Base-by-base conservation (phyloP, 306 rosid species). In the Inga laurina region DNA sequence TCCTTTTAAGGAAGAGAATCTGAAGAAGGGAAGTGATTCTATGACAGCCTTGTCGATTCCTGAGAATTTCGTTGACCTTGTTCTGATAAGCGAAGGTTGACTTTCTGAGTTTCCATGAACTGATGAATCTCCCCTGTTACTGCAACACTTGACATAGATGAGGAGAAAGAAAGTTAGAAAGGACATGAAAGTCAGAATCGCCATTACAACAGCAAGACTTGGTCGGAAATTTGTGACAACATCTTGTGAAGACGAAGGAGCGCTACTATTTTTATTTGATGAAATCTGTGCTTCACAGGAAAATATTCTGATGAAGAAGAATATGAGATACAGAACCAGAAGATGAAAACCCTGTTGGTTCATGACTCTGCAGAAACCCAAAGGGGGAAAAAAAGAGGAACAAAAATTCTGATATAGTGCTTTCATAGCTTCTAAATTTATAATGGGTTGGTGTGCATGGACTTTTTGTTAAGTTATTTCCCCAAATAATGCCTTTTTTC, bases 11-110 rank as follows among this genome's bases (percentile, higher is more conserved):
- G 95, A 86, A 48, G 98, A 94, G 81, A 97, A 97, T 88, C 90
- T 86, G 67, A 97, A 97, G 87, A 89, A 94, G n/a, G 99, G 99
- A 43, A 97, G 97, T 54, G 99, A 92, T 77, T 97, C 98, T n/a
- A 97, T 87, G 34, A 85, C 91, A 22, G 92, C 87, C 86, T 92
- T 97, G 56, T 94, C 97, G 32, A 97, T 87, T 18, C 99, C 99
- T 0, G 97, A 96, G 72, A 88, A 88, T 52, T 95, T 86, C 21
- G 94, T 86, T 22, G 94, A 86, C 82, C 95, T 94, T 79, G 90
- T 80, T 79, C 92, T 75, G 69, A 80, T n/a, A 24, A 84, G 74
- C 74, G 78, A 48, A 21, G 83, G 81, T 52, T 67, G 89, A 56
- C 73, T 79, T 75, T 83, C 89, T 35, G 46, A 18, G 64, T 81